These are phyloP conservation scores for Psilocybe azurescens DNA, from an alignment of 768 basidiomycete genomes.

Conservation along the genomic window DNA sequence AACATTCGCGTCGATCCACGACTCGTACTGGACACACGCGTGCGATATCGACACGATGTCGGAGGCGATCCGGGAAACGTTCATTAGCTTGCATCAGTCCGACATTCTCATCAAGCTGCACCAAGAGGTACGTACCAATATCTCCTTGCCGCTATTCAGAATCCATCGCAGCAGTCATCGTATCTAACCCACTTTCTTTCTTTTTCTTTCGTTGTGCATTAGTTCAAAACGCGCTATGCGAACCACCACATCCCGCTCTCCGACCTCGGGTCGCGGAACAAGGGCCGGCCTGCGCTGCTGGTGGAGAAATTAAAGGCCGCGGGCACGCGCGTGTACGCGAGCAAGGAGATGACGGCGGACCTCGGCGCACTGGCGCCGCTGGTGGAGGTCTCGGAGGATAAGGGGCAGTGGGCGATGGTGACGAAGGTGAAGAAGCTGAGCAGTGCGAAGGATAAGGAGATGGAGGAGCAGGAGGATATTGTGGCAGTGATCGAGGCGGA, in stretches of 20 bases:
- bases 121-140: constrained; percentile 57
- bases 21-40: constrained; percentile 99
- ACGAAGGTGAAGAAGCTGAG: neutral
- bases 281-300: constrained; percentile 17
- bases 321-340: constrained; percentile 50
- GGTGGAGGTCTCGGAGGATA: constrained; percentile 43
- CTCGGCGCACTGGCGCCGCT: constrained; percentile 38
- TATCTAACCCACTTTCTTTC: neutral
- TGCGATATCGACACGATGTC: constrained; percentile 88
- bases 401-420: constrained; percentile 35
- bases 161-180: neutral
- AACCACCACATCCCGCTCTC: constrained; percentile 69
- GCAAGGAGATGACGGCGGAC: constrained; percentile 41
- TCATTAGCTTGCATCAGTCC: constrained; percentile 89
- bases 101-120: constrained; percentile 79
- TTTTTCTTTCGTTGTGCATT: neutral
- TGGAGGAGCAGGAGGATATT: constrained; percentile 13
- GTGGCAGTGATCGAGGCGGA: constrained; percentile 15
- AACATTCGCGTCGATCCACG: constrained; percentile 95
- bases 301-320: constrained; percentile 46
- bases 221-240: constrained; percentile 83
- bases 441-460: constrained; percentile 6
- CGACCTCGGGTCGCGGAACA: constrained; percentile 38
- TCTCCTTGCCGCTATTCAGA: too few relatives aligned
- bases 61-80: constrained; percentile 86